Evolutionary conservation across 2,329 filamentous ascomycete genomes (phyloP).

Genomic region (Fusarium anguioides): DNA sequence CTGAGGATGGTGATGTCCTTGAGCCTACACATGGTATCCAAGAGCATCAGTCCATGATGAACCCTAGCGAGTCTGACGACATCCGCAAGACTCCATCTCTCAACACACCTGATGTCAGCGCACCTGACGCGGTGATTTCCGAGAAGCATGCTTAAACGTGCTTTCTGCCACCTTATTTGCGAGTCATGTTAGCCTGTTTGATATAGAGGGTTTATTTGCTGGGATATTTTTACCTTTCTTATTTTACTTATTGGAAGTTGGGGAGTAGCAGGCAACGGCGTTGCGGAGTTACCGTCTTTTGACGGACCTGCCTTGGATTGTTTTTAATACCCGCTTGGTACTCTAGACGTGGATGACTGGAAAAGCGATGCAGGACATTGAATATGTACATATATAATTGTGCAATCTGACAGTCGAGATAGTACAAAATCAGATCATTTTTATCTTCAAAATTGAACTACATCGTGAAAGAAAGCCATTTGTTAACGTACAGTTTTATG

Average conservation of each 20-base stretch:
- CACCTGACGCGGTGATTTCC: constrained; percentile 17
- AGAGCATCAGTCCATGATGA: constrained; percentile 65
- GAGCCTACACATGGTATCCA: constrained; percentile 77
- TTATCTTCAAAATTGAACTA: background rate
- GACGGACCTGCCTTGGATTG: constrained; percentile 19
- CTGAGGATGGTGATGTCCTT: constrained; percentile 66
- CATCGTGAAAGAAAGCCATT: background rate
- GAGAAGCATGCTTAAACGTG: constrained; percentile 30
- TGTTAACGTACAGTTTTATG: too few relatives aligned
- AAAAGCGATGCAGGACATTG: constrained; percentile 38
- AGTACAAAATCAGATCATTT: constrained; percentile 36
- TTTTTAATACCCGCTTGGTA: constrained; percentile 42
- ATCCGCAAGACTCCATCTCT: constrained; percentile 41
- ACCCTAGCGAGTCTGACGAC: constrained; percentile 46
- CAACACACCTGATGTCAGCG: constrained; percentile 19
- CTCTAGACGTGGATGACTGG: constrained; percentile 30
- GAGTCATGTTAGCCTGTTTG: constrained; percentile 35
- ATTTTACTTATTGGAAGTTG: constrained; percentile 21
- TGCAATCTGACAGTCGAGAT: constrained; percentile 33
- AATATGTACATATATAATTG: constrained; percentile 29
- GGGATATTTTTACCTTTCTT: background rate
- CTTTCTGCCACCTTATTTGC: constrained; percentile 7
- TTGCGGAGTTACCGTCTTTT: constrained; percentile 29
- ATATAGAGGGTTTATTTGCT: constrained; percentile 29
- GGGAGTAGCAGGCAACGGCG: constrained; percentile 45